Percentiles rank a stretch among this genome's conserved stretches.
phyloP scores from a whole-genome alignment of 2,329 filamentous ascomycete species.

The Colletotrichum limetticola region DNA sequence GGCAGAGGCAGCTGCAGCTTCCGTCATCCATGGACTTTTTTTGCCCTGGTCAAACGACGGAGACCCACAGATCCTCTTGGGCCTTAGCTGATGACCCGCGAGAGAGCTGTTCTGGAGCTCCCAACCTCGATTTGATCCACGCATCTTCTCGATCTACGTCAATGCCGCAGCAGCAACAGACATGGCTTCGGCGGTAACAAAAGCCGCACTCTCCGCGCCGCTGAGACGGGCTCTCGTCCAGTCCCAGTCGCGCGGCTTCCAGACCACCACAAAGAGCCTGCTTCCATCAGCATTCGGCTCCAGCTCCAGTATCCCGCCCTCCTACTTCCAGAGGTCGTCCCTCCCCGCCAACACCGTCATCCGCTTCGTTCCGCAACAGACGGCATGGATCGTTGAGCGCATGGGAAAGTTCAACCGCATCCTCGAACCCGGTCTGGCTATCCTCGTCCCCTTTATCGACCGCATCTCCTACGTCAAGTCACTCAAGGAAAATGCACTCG shows the following conservation, averaged over 20 bases:
- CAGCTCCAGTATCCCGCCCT: slow-evolving; percentile 62
- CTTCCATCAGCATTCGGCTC: slow-evolving; percentile 41
- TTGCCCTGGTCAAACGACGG: neutral
- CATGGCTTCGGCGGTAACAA: slow-evolving; percentile 37
- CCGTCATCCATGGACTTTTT: slow-evolving; percentile 16
- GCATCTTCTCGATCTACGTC: slow-evolving; percentile 13
- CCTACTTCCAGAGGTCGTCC: slow-evolving; percentile 81
- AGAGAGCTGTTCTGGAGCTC: slow-evolving; percentile 21
- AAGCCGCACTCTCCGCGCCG: slow-evolving; percentile 34
- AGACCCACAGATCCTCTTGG: slow-evolving; percentile 8
- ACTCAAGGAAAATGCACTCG: slow-evolving; percentile 93
- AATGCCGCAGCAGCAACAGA: slow-evolving; percentile 35
- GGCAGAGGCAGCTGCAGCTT: slow-evolving; percentile 8
- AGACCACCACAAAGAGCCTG: slow-evolving; percentile 26
- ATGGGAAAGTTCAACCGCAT: slow-evolving; percentile 99
- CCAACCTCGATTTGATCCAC: slow-evolving; percentile 19
- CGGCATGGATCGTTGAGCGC: slow-evolving; percentile 98
- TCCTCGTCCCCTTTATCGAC: slow-evolving; percentile 91
- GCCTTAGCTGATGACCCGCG: slow-evolving; percentile 1
- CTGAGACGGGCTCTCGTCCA: slow-evolving; percentile 33
- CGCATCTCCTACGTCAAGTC: slow-evolving; percentile 98
- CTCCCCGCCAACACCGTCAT: slow-evolving; percentile 94
- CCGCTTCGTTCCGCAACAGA: slow-evolving; percentile 99
- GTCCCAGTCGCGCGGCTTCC: slow-evolving; percentile 33
- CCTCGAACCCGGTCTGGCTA: slow-evolving; percentile 88